phyloP scores from a whole-genome alignment of 2,329 filamentous ascomycete genomes.

The Fusarium sp. region DNA sequence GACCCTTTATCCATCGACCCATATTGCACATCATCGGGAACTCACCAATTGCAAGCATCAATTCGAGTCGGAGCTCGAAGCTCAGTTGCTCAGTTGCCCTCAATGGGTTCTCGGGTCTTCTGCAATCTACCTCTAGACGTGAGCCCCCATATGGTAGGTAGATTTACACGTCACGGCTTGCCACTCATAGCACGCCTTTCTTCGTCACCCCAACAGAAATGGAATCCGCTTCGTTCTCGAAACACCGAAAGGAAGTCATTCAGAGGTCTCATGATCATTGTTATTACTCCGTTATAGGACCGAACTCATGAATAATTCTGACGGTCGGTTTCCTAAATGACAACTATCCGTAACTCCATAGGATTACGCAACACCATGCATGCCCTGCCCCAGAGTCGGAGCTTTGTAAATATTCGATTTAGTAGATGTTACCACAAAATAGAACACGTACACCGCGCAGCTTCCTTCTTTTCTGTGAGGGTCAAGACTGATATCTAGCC shows the following conservation, averaged over 20 bases:
- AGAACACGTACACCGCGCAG: neutral
- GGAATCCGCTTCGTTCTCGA: constrained; percentile 29
- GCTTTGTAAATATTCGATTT: neutral
- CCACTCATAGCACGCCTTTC: constrained; percentile 4
- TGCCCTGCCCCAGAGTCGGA: neutral
- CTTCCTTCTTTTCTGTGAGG: neutral
- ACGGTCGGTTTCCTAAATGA: constrained; percentile 8
- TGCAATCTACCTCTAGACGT: neutral
- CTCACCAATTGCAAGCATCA: constrained; percentile 23
- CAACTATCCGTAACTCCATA: constrained; percentile 25
- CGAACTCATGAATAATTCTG: constrained; percentile 10
- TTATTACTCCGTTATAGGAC: constrained; percentile 7
- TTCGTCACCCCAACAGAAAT: constrained; percentile 7
- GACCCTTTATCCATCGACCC: constrained; percentile 14
- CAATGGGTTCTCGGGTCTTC: neutral
- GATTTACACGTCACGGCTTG: constrained; percentile 15
- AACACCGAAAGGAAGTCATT: constrained; percentile 2
- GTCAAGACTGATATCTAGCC: neutral
- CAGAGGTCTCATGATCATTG: constrained; percentile 33
- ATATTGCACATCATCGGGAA: constrained; percentile 1
- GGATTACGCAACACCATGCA: constrained; percentile 1
- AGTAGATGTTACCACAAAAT: neutral
- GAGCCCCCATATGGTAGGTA: neutral
- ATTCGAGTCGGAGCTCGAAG: neutral
- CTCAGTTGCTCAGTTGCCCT: neutral